Conservation (phyloP, 2,329 filamentous ascomycete species). For the Curvularia lunata region DNA sequence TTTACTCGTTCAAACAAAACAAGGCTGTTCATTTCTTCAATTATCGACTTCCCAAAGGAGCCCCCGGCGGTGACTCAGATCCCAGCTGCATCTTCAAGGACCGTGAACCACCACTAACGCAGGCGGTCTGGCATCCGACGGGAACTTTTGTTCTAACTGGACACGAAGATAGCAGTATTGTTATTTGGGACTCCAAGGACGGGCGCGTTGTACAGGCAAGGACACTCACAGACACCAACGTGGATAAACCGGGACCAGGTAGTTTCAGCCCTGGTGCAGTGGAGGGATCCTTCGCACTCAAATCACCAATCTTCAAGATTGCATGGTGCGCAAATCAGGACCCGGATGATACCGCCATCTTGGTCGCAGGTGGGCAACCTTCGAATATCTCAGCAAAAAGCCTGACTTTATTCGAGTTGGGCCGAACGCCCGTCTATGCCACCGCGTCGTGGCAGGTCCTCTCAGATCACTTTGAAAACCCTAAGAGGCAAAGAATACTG, state of each 20-base stretch:
- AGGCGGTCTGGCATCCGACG: constrained; percentile 93
- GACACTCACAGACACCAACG: constrained; percentile 74
- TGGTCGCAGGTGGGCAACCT: constrained; percentile 81
- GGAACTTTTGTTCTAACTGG: constrained; percentile 87
- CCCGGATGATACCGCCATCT: constrained; percentile 86
- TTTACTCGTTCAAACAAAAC: constrained; percentile 96
- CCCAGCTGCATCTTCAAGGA: constrained; percentile 65
- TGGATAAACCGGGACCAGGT: constrained; percentile 69
- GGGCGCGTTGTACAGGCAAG: constrained; percentile 82
- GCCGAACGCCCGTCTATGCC: constrained; percentile 84
- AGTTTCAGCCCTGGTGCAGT: constrained; percentile 51
- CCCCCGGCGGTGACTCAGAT: constrained; percentile 78
- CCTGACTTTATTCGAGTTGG: constrained; percentile 87
- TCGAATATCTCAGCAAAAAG: constrained; percentile 73
- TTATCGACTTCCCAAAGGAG: constrained; percentile 80
- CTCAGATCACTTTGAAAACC: constrained; percentile 76
- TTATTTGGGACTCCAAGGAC: constrained; percentile 94
- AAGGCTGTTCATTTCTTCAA: constrained; percentile 78
- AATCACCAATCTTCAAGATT: constrained; percentile 78
- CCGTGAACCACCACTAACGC: constrained; percentile 76
- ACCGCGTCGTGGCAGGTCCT: constrained; percentile 90
- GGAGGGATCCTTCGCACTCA: constrained; percentile 62
- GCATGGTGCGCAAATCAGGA: constrained; percentile 95
- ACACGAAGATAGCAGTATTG: constrained; percentile 88
- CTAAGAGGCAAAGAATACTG: constrained; percentile 73